Conservation (phyloP, 1,139 yeast species). For the Hansenula sp. region DNA sequence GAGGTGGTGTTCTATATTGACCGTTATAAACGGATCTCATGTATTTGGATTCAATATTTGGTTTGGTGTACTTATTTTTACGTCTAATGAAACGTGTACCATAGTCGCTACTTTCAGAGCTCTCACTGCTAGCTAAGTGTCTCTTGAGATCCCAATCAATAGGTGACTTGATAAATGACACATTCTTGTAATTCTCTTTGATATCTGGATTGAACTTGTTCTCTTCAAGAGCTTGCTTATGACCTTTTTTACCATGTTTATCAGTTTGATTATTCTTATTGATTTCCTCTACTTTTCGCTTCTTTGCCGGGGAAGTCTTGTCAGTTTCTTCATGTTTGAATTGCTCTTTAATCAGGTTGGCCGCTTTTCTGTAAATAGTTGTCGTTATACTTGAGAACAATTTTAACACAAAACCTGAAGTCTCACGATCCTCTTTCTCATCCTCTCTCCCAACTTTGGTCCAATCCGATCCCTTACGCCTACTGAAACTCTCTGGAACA, state of each 20-base stretch:
- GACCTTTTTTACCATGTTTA: constrained; percentile 1
- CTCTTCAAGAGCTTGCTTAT: constrained; percentile 5
- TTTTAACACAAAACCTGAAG: neutral
- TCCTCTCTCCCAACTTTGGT: constrained; percentile 20
- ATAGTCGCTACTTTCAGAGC: constrained; percentile 11
- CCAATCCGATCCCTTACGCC: constrained; percentile 13
- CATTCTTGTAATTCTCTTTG: constrained; percentile 10
- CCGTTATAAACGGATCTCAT: constrained; percentile 30
- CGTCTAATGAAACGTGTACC: constrained; percentile 24
- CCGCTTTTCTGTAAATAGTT: neutral
- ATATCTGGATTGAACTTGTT: constrained; percentile 11
- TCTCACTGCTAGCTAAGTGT: neutral
- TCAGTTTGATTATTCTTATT: neutral
- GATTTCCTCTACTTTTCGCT: constrained; percentile 8
- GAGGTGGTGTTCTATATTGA: constrained; percentile 26
- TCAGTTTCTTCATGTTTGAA: constrained; percentile 1
- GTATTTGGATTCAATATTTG: constrained; percentile 26
- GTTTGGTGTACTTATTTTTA: constrained; percentile 8
- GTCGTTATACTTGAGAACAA: neutral
- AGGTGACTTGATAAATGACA: constrained; percentile 17
- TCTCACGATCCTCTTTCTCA: constrained; percentile 15
- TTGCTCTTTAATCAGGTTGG: neutral
- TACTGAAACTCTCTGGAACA: constrained; percentile 1
- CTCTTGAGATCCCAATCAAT: constrained; percentile 15
- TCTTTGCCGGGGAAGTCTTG: constrained; percentile 5